Evolutionary conservation across 2,329 filamentous ascomycete species (phyloP), one percentile per base, ranked within the genome.

Genomic region (Lecanicillium sp.): DNA sequence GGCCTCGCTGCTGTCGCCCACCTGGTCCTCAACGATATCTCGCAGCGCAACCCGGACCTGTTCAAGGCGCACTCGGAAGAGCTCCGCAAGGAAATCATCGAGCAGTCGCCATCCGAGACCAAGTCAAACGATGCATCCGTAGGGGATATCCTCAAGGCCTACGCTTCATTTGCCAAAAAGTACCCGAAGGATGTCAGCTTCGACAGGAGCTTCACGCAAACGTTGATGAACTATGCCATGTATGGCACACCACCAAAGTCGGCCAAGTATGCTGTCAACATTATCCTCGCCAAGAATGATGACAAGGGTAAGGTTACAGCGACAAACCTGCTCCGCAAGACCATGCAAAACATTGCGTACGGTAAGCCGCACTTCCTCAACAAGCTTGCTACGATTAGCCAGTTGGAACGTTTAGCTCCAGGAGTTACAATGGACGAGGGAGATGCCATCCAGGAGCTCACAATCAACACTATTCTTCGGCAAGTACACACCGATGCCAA

Each of bases 31-130:
- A 91, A 89, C 59, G 87, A 96, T 61, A 95, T 97, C 24, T 97
- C 93, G 0, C 83, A 87, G 45, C 81, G 83, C 38, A 93, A 93
- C 54, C 90, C 93, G 0, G 86, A 91, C 50, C 81, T 97, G 8
- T 90, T 98, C 70, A 91, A 93, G 61, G 87, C 88, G 2, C 91
- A 97, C 56, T 86, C 96, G 5, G 87, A 89, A 52, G 90, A 95
- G 53, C 79, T 98, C 39, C 95, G 90, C 68, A 89, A 87, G 60
- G 84, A 90, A 50, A 77, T 98, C 15, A 81, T 90, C 54, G 80
- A 87, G 21, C 84, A 90, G 58, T 86, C 87, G 1, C 93, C 93
- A 1, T 83, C 80, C 4, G 74, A 79, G 17, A 80, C 73, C 15
- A 79, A 78, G 44, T 62, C 75, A 2, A 90, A 90, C 52, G 86